Base-by-base conservation (phyloP, 2,329 filamentous ascomycete species). In the Sporothrix pallida region DNA sequence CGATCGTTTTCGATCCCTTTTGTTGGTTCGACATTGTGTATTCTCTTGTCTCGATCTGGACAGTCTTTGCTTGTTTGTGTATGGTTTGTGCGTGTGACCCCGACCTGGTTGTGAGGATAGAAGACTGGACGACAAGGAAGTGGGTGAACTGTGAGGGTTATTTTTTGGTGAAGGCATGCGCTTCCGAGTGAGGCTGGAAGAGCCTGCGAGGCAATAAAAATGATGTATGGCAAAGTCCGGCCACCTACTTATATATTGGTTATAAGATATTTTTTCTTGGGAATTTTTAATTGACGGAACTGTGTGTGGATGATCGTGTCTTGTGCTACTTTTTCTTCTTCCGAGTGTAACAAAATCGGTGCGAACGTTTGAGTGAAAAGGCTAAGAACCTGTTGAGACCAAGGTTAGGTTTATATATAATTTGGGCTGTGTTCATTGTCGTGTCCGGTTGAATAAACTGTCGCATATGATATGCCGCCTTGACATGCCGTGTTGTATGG, bases 191-290 rank as follows among this genome's bases (percentile, higher is more conserved):
- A 15, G 26, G 26, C 6, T 12, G 8, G 9, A 20, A n/a, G 23
- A 48, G 42, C 26, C 50, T 15, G 37, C 37, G 13, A 62, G n/a
- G 69, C 44, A 60, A 56, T 26, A 54, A 72, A 72, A 72, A 23
- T 31, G 50, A 52, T 6, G 58, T 44, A 63, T 44, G 31, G 31
- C 67, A 56, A 20, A 17, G 17, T 26, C 37, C 31, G 2, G 31
- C 31, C 50, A 56, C 50, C 10, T 50, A 50, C 70, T 71, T 71
- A 63, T 63, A 63, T 71, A 71, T 71, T 63, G 56, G 56, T 63
- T 72, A 72, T 63, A 63, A 63, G 70, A 71, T 50, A 46, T 12
- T n/a, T 58, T 58, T n/a, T n/a, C 8, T 44, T 48, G 3, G 7
- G 26, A 26, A 37, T 31, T 63, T 44, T 58, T 26, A 42, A 31